Evolutionary conservation across 805 yeast species (phyloP).

Genomic region (Blastobotrys robertii): DNA sequence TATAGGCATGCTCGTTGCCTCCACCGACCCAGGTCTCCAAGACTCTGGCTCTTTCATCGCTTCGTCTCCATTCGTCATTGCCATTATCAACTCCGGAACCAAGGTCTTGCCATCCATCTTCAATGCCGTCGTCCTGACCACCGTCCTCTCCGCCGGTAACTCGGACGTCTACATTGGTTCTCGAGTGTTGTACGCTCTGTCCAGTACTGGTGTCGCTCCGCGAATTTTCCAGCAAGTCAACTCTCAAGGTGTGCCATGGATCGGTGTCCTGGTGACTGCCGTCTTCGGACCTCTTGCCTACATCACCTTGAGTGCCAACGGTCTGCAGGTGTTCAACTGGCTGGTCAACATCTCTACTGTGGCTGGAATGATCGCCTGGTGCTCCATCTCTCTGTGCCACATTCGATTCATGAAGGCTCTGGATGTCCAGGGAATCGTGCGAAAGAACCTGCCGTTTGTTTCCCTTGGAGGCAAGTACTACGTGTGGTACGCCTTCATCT

Average conservation of each 20-base stretch:
- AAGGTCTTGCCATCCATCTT: conserved; percentile 65
- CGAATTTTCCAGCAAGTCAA: conserved; percentile 50
- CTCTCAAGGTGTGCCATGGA: conserved; percentile 59
- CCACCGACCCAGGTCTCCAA: conserved; percentile 51
- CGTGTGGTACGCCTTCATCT: conserved; percentile 53
- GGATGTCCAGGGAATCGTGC: conserved; percentile 49
- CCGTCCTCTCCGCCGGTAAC: conserved; percentile 79
- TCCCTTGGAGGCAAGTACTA: conserved; percentile 59
- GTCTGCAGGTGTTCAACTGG: conserved; percentile 30
- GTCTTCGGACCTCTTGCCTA: conserved; percentile 56
- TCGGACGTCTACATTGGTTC: conserved; percentile 69
- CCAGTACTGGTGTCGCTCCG: conserved; percentile 68
- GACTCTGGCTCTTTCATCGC: conserved; percentile 42
- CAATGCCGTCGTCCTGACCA: conserved; percentile 63
- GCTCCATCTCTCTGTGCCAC: conserved; percentile 58
- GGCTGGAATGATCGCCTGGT: conserved; percentile 68
- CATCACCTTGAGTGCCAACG: conserved; percentile 41
- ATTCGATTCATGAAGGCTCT: conserved; percentile 59
- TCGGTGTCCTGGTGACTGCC: conserved; percentile 42
- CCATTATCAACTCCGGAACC: conserved; percentile 56
- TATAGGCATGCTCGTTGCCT: conserved; percentile 68
- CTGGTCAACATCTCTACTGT: conserved; percentile 71
- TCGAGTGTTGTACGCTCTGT: conserved; percentile 57
- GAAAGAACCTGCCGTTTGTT: conserved; percentile 66
- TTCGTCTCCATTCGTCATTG: conserved; percentile 74